Percentiles rank a stretch among this genome's conserved stretches.
These are phyloP conservation scores for Diaporthe sp. DNA, from an alignment of 2,329 filamentous ascomycete species.

Conservation along the genomic window DNA sequence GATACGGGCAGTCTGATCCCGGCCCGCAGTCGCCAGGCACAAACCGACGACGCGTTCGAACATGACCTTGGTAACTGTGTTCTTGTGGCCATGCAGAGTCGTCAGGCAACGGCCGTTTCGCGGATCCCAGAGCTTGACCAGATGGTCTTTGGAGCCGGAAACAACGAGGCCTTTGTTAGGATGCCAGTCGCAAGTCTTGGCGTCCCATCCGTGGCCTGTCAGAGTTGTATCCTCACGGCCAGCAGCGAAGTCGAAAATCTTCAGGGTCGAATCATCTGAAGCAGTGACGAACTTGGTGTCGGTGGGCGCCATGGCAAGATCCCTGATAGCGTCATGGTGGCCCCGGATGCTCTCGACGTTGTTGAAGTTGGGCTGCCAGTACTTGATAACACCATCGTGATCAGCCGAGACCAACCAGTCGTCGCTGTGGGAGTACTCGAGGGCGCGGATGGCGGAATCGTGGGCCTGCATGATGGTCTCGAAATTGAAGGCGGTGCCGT, in stretches of 20 bases:
- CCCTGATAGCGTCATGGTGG: conserved; percentile 89
- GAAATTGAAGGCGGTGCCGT: conserved; percentile 98
- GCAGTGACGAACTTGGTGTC: conserved; percentile 97
- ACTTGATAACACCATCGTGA: conserved; percentile 95
- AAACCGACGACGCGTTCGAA: conserved; percentile 90
- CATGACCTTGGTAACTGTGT: conserved; percentile 91
- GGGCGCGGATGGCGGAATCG: conserved; percentile 85
- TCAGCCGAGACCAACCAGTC: conserved; percentile 98
- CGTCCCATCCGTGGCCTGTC: conserved; percentile 97
- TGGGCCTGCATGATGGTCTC: conserved; percentile 99
- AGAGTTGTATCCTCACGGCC: conserved; percentile 86
- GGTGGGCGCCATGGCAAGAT: conserved; percentile 92
- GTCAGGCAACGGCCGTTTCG: conserved; percentile 90
- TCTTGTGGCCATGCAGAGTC: conserved; percentile 96
- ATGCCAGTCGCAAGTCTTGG: conserved; percentile 98
- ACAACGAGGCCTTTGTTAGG: conserved; percentile 93
- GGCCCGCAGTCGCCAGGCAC: conserved; percentile 90
- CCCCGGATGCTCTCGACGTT: conserved; percentile 96
- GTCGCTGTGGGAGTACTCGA: conserved; percentile 93
- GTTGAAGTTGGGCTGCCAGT: conserved; percentile 99
- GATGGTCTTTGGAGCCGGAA: conserved; percentile 96
- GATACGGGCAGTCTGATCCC: conserved; percentile 92
- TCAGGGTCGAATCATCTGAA: conserved; percentile 91
- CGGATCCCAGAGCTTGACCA: conserved; percentile 99
- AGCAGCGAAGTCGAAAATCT: conserved; percentile 95